These are phyloP conservation scores for Peronospora belbahrii DNA, from an alignment of 352 stramenopile species.

Conservation along the genomic window DNA sequence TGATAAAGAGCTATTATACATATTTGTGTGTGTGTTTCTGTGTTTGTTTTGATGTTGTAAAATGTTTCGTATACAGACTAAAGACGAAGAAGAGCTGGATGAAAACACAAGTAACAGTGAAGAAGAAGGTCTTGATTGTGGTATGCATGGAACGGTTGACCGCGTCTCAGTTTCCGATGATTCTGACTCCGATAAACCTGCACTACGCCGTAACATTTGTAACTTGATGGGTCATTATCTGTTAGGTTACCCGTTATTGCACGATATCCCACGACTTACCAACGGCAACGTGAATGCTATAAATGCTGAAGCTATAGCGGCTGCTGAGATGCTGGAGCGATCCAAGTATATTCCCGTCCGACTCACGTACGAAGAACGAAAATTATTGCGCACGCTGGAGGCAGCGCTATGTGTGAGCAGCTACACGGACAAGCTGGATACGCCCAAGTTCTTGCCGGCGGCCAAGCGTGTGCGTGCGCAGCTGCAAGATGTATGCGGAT, in stretches of 20 bases:
- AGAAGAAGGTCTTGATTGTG: conserved; percentile 29
- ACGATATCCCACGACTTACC: conserved; percentile 15
- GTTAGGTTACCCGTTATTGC: conserved; percentile 51
- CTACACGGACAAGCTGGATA: conserved; percentile 92
- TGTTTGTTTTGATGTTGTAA: neutral
- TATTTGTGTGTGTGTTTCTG: conserved; percentile 3
- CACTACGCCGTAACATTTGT: conserved; percentile 75
- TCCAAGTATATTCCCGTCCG: conserved; percentile 95
- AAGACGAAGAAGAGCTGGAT: conserved; percentile 39
- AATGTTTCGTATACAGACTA: conserved; percentile 14
- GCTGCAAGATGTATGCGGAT: conserved; percentile 87
- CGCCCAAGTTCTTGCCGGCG: conserved; percentile 43
- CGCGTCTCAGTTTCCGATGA: conserved; percentile 23
- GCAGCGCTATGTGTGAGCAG: conserved; percentile 88
- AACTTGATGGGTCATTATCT: conserved; percentile 84
- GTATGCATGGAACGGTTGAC: conserved; percentile 21
- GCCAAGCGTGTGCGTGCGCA: conserved; percentile 84
- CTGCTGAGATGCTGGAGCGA: conserved; percentile 74
- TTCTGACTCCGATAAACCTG: conserved; percentile 31
- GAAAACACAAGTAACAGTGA: conserved; percentile 40
- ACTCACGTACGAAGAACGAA: conserved; percentile 91
- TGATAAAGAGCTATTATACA: neutral
- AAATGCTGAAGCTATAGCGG: conserved; percentile 12
- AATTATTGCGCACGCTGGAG: conserved; percentile 91
- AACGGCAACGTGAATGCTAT: conserved; percentile 7